Evolutionary conservation across 768 basidiomycete genomes (phyloP).

Genomic region (Auricularia cornea): DNA sequence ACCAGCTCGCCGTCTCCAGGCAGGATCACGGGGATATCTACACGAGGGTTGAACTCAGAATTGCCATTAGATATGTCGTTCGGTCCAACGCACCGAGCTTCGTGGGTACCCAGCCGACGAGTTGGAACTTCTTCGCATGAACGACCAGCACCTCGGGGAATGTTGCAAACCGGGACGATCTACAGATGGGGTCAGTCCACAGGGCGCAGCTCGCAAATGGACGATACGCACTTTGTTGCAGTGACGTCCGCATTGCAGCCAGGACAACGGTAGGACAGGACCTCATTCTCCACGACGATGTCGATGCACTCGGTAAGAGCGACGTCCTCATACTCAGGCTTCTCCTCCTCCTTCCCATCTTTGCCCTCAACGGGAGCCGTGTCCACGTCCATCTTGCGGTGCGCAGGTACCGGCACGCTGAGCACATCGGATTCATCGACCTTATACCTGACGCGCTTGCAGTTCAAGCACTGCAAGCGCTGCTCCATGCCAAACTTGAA

Average conservation of each 20-base stretch:
- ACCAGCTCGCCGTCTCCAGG: slow-evolving; percentile 48
- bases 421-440: slow-evolving; percentile 67
- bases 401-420: slow-evolving; percentile 72
- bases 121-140: slow-evolving; percentile 89
- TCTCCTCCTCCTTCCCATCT: slow-evolving; percentile 47
- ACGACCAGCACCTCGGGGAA: slow-evolving; percentile 85
- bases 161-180: slow-evolving; percentile 68
- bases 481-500: slow-evolving; percentile 86
- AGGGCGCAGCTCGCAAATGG: neutral
- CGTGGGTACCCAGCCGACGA: slow-evolving; percentile 92
- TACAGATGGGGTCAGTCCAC: slow-evolving; percentile 20
- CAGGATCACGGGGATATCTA: slow-evolving; percentile 80
- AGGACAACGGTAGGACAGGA: slow-evolving; percentile 75
- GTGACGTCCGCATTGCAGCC: slow-evolving; percentile 57
- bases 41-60: neutral
- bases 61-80: neutral
- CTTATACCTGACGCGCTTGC: slow-evolving; percentile 74
- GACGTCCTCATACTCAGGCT: slow-evolving; percentile 55
- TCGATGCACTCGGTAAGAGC: slow-evolving; percentile 54
- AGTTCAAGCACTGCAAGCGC: slow-evolving; percentile 71
- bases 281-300: slow-evolving; percentile 48
- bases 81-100: slow-evolving; percentile 74
- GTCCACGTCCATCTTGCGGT: slow-evolving; percentile 20
- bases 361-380: slow-evolving; percentile 31
- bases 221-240: slow-evolving; percentile 57